Base-by-base conservation (phyloP, 805 yeast species). In the Blastobotrys peoriensis region DNA sequence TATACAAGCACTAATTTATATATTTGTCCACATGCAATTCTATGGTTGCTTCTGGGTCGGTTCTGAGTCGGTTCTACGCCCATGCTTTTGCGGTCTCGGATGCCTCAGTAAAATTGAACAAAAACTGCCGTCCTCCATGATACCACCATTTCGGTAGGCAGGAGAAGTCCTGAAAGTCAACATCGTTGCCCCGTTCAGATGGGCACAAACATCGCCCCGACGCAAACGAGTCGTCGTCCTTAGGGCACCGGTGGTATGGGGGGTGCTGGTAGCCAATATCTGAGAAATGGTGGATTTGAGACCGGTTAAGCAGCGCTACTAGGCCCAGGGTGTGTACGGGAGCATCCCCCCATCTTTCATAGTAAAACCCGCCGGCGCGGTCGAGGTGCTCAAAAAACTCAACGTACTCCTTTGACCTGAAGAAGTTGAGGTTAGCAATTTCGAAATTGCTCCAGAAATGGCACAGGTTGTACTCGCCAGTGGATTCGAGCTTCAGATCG, bases 291-390 rank as follows among this genome's bases (percentile, higher is more conserved):
- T 81, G 83, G 35, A 88, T 64, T 58, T 86, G 82, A 15, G 68
- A 60, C 43, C 68, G 72, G 49, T 79, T 75, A 49, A 85, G 63
- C 36, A 85, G 60, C 36, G 85, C 60, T 0, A 83, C 61, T 1
- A 76, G 79, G 1, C 79, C 95, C 22, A 86, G 68, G 0, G 91
- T 70, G 61, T 87, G 96, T 13, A 87, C 85, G 0, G 96, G 96
- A 0, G 96, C 96, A 65, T 88, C 96, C 13, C 96, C 96, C 96
- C 96, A 88, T 47, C 96, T 67, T 63, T 87, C 96, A 65, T 87
- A 87, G 69, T 83, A 87, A 60, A 88, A 82, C 2, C 94, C 94
- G 48, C 94, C 89, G 1, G 80, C 68, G 36, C 67, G 64, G 59
- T 86, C 93, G 49, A 86, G 71, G 56, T 74, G 68, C 22, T 81